Evolutionary conservation across 108 stramenopile species (phyloP).

Genomic region (Discostella stelligeroides): DNA sequence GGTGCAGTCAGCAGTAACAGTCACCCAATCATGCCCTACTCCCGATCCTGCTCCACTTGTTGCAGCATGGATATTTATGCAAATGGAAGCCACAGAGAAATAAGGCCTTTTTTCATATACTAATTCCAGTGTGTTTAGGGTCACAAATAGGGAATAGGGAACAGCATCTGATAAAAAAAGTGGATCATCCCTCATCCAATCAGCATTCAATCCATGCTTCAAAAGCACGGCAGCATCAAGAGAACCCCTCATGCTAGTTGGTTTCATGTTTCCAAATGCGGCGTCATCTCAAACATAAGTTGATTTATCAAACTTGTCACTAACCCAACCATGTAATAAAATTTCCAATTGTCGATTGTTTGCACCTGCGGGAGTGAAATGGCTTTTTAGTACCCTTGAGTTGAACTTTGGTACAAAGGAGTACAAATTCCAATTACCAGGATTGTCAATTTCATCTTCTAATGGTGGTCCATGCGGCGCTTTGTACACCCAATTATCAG

Average conservation of each 20-base stretch:
- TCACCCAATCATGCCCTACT: too few relatives aligned
- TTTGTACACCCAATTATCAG: too few relatives aligned
- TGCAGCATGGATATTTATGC: neutral
- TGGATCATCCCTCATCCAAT: too few relatives aligned
- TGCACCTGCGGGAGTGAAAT: neutral
- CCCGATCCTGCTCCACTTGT: too few relatives aligned
- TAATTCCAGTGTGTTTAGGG: slow-evolving; percentile 5
- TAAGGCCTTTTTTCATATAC: slow-evolving; percentile 5
- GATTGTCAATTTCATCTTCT: neutral
- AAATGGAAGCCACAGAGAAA: neutral
- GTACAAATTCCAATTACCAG: too few relatives aligned
- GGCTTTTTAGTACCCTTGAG: neutral
- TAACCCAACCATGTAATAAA: neutral
- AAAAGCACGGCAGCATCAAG: neutral
- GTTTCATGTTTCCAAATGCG: too few relatives aligned
- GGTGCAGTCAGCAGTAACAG: neutral
- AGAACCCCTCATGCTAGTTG: neutral
- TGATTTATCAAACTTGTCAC: neutral
- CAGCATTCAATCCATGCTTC: too few relatives aligned
- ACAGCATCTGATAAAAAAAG: too few relatives aligned
- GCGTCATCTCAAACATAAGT: neutral
- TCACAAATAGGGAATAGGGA: slow-evolving; percentile 15
- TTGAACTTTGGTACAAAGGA: neutral
- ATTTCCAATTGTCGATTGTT: too few relatives aligned
- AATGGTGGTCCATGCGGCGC: too few relatives aligned